phyloP scores from a whole-genome alignment of 2,329 filamentous ascomycete genomes.

The Cladosporium colombiae region DNA sequence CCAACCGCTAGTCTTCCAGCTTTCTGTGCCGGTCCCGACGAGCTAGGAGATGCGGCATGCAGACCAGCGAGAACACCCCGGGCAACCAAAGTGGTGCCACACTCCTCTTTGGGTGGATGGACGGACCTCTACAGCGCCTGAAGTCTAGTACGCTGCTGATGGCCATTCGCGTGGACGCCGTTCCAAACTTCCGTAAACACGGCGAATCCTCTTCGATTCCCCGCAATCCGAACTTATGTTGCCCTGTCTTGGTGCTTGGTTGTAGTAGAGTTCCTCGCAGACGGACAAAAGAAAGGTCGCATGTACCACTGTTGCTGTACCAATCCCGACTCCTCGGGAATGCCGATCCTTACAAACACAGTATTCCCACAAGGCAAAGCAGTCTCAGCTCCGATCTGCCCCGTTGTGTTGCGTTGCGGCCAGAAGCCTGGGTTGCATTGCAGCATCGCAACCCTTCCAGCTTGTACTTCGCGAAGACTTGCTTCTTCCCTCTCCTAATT shows the following conservation, averaged over 20 bases:
- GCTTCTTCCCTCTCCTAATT: background rate
- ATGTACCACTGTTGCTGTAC: background rate
- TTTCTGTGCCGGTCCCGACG: background rate
- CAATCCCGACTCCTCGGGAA: background rate
- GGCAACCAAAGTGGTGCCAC: background rate
- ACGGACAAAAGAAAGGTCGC: background rate
- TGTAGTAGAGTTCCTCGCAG: background rate
- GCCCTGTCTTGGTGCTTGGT: background rate
- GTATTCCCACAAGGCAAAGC: background rate
- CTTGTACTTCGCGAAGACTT: background rate
- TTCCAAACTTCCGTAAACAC: background rate
- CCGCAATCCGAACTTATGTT: background rate
- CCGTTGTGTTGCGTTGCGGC: background rate
- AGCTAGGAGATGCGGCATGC: background rate
- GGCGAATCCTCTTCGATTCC: background rate
- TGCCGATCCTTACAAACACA: background rate
- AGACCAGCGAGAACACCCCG: background rate
- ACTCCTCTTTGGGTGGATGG: background rate
- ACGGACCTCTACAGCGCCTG: background rate
- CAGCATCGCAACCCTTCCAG: conserved; percentile 1
- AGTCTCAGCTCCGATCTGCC: background rate
- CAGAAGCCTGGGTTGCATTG: conserved; percentile 3
- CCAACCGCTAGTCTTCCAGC: background rate
- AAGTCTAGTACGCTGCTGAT: background rate
- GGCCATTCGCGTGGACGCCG: background rate